Conservation (phyloP, 1,284 basidiomycete species). For the Trametes versicolor region DNA sequence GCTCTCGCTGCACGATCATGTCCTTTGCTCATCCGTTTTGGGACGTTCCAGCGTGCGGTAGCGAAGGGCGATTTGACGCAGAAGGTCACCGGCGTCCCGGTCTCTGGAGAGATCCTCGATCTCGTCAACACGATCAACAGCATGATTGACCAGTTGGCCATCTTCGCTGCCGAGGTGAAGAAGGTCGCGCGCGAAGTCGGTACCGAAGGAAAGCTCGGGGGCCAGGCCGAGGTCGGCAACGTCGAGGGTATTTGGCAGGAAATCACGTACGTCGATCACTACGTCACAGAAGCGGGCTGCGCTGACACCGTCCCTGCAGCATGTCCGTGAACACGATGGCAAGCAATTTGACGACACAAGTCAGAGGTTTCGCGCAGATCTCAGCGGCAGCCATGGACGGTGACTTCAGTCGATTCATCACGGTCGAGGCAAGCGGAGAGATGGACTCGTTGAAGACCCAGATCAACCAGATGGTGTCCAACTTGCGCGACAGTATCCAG, state of each 20-base stretch:
- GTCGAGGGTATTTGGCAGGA: constrained; percentile 99
- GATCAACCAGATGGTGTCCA: constrained; percentile 99
- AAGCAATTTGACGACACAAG: constrained; percentile 97
- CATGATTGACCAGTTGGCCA: constrained; percentile 96
- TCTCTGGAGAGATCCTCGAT: constrained; percentile 95
- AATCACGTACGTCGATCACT: constrained; percentile 81
- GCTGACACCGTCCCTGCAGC: constrained; percentile 44
- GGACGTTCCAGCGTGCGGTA: constrained; percentile 77
- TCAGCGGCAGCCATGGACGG: constrained; percentile 99
- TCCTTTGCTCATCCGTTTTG: background rate
- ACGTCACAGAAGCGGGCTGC: constrained; percentile 1
- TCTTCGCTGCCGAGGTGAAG: constrained; percentile 95
- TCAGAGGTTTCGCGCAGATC: constrained; percentile 98
- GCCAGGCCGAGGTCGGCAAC: constrained; percentile 96
- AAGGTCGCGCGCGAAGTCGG: constrained; percentile 96
- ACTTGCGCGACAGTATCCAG: constrained; percentile 96
- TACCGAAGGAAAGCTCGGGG: constrained; percentile 96
- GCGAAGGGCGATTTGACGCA: constrained; percentile 94
- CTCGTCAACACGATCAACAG: constrained; percentile 95
- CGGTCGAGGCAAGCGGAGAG: constrained; percentile 97
- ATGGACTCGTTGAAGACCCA: constrained; percentile 99
- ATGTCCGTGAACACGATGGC: constrained; percentile 97
- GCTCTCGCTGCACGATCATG: constrained; percentile 5
- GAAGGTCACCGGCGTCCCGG: constrained; percentile 93
- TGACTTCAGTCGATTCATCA: constrained; percentile 99